Evolutionary conservation across 1,139 yeast genomes (phyloP).

Genomic region (Lizanozyma gosingica): DNA sequence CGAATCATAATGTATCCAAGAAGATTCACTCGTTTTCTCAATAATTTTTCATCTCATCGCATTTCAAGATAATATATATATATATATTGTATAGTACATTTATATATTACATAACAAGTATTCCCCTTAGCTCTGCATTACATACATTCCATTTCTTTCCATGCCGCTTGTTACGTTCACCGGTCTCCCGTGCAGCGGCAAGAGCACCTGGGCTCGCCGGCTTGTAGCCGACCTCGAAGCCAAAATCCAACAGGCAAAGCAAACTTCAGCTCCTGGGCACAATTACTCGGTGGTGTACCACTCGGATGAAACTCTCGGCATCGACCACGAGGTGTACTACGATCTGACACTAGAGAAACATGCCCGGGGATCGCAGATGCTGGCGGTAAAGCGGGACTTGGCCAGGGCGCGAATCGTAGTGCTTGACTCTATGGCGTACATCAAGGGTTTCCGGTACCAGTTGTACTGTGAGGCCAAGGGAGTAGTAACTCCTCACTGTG

Average conservation of each 20-base stretch:
- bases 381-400: conserved; percentile 80
- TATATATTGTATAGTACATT: no score
- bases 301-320: conserved; percentile 71
- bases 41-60: no score
- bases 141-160: no score
- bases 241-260: conserved; percentile 33
- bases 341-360: conserved; percentile 71
- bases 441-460: conserved; percentile 93
- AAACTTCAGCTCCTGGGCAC: conserved; percentile 35
- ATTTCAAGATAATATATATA: no score
- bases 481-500: conserved; percentile 72
- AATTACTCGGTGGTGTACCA: conserved; percentile 58
- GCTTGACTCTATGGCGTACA: conserved; percentile 79
- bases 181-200: conserved; percentile 84
- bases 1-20: no score
- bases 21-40: no score
- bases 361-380: conserved; percentile 75
- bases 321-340: conserved; percentile 55
- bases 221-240: conserved; percentile 39
- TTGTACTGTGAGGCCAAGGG: conserved; percentile 90
- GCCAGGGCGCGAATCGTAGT: conserved; percentile 65
- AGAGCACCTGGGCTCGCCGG: conserved; percentile 61
- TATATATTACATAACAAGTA: no score
- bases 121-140: no score
- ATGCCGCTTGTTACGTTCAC: conserved; percentile 86